These are phyloP conservation scores for Lactarius quietus DNA, from an alignment of 768 basidiomycete genomes.

Conservation along the genomic window DNA sequence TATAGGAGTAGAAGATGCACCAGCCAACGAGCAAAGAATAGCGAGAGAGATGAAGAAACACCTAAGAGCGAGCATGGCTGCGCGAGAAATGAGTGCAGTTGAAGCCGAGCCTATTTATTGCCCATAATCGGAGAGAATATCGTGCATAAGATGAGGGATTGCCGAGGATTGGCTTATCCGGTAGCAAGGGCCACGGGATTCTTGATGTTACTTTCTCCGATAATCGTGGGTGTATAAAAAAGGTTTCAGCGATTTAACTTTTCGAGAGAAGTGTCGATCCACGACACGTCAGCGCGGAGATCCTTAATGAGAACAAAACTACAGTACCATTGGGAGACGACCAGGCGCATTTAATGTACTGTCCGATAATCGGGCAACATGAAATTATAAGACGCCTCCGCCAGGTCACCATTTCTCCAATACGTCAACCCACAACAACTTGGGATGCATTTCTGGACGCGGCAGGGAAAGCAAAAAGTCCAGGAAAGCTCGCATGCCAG, in stretches of 20 bases:
- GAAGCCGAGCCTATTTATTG: slow-evolving; percentile 15
- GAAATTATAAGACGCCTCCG: not conserved
- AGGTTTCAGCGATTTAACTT: not conserved
- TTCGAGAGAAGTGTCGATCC: not conserved
- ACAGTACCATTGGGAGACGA: no score
- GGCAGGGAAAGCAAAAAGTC: not conserved
- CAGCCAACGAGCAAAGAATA: not conserved
- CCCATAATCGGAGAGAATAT: not conserved
- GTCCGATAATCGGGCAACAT: not conserved
- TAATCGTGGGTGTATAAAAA: not conserved
- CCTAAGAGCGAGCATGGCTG: no score
- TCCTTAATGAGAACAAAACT: no score
- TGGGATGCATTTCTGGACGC: not conserved
- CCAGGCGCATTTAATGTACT: not conserved
- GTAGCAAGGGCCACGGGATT: not conserved
- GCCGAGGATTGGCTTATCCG: not conserved
- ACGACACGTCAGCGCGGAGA: no score
- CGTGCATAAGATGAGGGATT: no score
- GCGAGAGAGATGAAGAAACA: not conserved
- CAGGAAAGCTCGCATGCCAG: not conserved
- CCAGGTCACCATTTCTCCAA: not conserved
- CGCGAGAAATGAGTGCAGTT: no score
- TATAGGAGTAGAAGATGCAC: not conserved
- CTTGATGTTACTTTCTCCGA: not conserved
- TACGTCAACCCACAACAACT: not conserved